Base-by-base conservation (phyloP, 1,284 basidiomycete genomes). In the Trametes pubescens region DNA sequence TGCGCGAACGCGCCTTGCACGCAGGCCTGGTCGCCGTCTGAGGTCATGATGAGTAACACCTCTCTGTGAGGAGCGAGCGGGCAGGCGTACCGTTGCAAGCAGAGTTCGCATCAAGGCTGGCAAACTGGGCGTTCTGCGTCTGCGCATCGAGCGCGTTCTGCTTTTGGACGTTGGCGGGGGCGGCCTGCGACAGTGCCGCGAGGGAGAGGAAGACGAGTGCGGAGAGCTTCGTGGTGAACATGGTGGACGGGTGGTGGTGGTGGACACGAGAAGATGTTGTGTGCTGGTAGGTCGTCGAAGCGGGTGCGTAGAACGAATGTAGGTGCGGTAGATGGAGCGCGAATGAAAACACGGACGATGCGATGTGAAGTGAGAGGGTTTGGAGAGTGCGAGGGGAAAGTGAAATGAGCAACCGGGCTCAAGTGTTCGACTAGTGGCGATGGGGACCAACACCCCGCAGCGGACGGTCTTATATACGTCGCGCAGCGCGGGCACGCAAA, bases 101-200 rank as follows among this genome's bases (percentile, higher is more conserved):
- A 57, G 78, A 77, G 61, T 67, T 66, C 0, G 74, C 73, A 13
- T 75, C 78, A 47, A 85, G 72, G n/a, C 73, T 71, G 4, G 79
- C 74, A 66, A 86, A 86, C 61, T 82, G 71, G 16, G 78, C 76
- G 70, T 86, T 86, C 26, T 82, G 78, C 29, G 78, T 72, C 72
- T 85, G 82, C 4, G 84, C 83, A 57, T 80, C 80, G 43, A 80
- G 71, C 32, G 79, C 84, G 69, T 85, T 85, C 62, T 80, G 75
- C 48, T 78, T 72, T 62, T 72, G 72, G 69, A 82, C 77, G 56
- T 69, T 71, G 9, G 71, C 58, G 4, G 69, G 65, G 11, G 72
- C 66, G 4, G 73, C 68, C 7, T 62, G 52, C 24, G 67, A 48
- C 49, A 66, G 24, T 10, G 59, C 60, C 32, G 65, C 58, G 51